A percentile compares a stretch with the other conserved stretches of the same genome.
phyloP scores from a whole-genome alignment of 192 early-diverging fungal species.

The Diversispora epigaea region DNA sequence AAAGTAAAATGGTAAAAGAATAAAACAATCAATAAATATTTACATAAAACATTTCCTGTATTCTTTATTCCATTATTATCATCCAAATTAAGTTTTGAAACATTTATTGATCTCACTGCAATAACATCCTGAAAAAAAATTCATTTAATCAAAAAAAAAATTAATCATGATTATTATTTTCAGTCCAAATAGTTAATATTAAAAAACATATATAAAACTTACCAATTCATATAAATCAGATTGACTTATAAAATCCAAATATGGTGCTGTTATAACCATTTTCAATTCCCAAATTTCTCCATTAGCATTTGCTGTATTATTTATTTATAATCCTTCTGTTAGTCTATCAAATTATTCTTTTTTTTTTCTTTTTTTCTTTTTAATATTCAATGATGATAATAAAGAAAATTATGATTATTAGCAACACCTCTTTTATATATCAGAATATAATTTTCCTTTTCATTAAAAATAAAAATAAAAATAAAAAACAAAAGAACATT shows the following conservation, averaged over 20 bases:
- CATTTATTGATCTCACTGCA: slow-evolving; percentile 22
- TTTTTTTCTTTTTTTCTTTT: too few species aligned
- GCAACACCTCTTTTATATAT: slow-evolving; percentile 14
- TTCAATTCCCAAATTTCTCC: slow-evolving; percentile 13
- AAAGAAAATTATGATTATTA: neutral
- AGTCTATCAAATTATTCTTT: neutral
- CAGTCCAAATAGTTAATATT: neutral
- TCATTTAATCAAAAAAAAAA: neutral
- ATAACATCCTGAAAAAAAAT: slow-evolving; percentile 11
- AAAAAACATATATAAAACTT: neutral
- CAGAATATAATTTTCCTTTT: slow-evolving; percentile 19
- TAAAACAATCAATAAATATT: neutral
- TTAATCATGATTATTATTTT: neutral
- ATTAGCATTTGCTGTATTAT: neutral
- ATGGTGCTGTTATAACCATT: slow-evolving; percentile 12
- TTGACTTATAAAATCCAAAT: neutral
- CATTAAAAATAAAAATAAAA: too few species aligned
- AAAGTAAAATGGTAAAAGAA: neutral
- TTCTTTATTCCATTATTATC: neutral
- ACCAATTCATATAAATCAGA: neutral
- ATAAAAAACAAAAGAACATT: too few species aligned
- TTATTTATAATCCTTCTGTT: neutral
- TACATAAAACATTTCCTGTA: slow-evolving; percentile 18
- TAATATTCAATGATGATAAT: too few species aligned
- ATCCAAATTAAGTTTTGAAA: neutral